These are phyloP conservation scores for Corinectria fuckeliana DNA, from an alignment of 2,329 filamentous ascomycete species.

Conservation along the genomic window DNA sequence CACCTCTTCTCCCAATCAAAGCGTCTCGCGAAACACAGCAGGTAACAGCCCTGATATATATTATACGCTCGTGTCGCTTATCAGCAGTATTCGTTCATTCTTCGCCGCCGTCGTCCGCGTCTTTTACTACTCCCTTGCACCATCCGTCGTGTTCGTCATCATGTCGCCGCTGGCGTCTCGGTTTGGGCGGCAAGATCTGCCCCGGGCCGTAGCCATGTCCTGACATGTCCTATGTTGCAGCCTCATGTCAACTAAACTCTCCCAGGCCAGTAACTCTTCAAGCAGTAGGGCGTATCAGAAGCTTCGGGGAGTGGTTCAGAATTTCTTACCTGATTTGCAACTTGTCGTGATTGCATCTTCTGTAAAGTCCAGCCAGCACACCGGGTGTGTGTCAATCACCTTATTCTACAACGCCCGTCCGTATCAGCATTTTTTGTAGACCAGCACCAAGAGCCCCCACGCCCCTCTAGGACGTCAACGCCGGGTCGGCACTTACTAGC, in stretches of 20 bases:
- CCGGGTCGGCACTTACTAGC: conserved; percentile 63
- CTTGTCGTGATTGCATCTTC: conserved; percentile 92
- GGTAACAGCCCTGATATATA: conserved; percentile 4
- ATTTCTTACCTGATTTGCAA: conserved; percentile 80
- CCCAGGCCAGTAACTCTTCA: background rate
- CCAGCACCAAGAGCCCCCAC: conserved; percentile 6
- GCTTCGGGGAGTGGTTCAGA: background rate
- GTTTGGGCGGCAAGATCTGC: conserved; percentile 36
- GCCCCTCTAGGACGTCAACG: background rate
- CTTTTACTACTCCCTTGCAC: conserved; percentile 21
- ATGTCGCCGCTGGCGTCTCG: conserved; percentile 28
- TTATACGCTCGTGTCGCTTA: conserved; percentile 12
- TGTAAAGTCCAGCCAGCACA: conserved; percentile 92
- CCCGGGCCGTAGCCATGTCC: conserved; percentile 73
- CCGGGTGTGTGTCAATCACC: conserved; percentile 81
- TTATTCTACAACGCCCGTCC: conserved; percentile 65
- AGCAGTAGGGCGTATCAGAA: background rate
- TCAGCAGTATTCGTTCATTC: conserved; percentile 23
- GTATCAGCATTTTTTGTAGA: conserved; percentile 25
- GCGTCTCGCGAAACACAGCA: background rate
- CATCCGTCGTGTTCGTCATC: conserved; percentile 23
- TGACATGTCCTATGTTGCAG: conserved; percentile 68
- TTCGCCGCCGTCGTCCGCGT: conserved; percentile 18
- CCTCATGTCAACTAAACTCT: conserved; percentile 24
- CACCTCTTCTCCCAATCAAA: conserved; percentile 9